phyloP scores from a whole-genome alignment of 768 basidiomycete genomes.

The Cantharellus cinnabarinus region DNA sequence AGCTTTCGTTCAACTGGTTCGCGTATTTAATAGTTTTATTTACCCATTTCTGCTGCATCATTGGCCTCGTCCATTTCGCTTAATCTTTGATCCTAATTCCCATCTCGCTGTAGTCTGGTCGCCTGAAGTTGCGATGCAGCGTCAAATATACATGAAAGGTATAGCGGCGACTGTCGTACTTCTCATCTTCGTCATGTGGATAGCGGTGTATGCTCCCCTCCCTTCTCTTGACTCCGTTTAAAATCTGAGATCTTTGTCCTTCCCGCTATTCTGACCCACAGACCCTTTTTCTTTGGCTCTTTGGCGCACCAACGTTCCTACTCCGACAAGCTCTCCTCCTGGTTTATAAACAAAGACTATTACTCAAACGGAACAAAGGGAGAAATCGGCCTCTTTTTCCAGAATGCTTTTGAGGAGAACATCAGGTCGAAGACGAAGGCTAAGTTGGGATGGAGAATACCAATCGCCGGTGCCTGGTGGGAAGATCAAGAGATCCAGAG shows the following conservation, averaged over 20 bases:
- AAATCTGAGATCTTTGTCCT: background rate
- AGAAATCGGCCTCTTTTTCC: background rate
- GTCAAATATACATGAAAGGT: background rate
- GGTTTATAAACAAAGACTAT: background rate
- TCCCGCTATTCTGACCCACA: background rate
- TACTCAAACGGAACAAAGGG: no score
- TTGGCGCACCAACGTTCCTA: background rate
- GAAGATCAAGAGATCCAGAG: slow-evolving; percentile 16
- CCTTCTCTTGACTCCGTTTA: background rate
- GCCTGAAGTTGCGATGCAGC: background rate
- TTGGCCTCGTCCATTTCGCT: no score
- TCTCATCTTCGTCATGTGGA: background rate
- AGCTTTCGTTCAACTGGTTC: no score
- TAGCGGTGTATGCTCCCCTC: background rate
- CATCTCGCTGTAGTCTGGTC: background rate
- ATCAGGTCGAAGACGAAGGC: background rate
- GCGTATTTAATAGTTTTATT: no score
- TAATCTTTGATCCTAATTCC: no score
- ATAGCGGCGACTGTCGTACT: background rate
- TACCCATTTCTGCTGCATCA: no score
- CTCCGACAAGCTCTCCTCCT: background rate
- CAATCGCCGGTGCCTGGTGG: slow-evolving; percentile 11
- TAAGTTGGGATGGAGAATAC: slow-evolving; percentile 14
- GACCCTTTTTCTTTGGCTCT: background rate
- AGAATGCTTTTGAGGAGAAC: background rate